Percentiles rank a stretch among this genome's conserved stretches.
These are phyloP conservation scores for Citrullus amarus DNA, from an alignment of 306 rosid species.

Conservation along the genomic window DNA sequence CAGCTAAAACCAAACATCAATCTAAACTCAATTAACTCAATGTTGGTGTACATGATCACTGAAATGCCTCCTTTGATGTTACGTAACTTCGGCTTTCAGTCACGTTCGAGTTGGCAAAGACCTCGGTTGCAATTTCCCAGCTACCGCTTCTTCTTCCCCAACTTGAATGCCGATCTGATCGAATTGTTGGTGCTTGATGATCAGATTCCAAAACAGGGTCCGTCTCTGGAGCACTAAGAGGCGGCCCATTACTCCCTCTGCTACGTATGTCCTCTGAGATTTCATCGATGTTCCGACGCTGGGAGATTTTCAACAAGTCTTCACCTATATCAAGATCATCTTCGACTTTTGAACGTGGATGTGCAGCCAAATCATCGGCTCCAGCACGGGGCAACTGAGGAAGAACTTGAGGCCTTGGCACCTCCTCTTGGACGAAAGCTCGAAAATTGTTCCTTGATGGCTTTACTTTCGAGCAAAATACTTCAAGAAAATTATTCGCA, in stretches of 20 bases:
- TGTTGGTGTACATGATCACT: conserved; percentile 20
- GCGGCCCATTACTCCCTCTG: conserved; percentile 60
- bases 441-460: conserved; percentile 77
- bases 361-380: conserved; percentile 44
- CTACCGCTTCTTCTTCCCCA: conserved; percentile 76
- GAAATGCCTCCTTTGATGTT: conserved; percentile 38
- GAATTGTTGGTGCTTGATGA: conserved; percentile 59
- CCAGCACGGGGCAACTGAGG: conserved; percentile 23
- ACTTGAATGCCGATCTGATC: conserved; percentile 62
- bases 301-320: conserved; percentile 86
- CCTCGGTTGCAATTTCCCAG: conserved; percentile 80
- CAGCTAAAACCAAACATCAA: background rate
- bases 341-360: conserved; percentile 81
- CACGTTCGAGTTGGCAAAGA: conserved; percentile 39
- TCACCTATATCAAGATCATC: conserved; percentile 83
- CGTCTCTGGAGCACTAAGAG: conserved; percentile 38
- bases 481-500: conserved; percentile 61
- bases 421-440: conserved; percentile 62
- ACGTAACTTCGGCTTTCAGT: conserved; percentile 63
- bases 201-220: conserved; percentile 62
- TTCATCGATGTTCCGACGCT: conserved; percentile 74
- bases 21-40: background rate
- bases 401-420: conserved; percentile 33
- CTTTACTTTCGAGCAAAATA: conserved; percentile 61
- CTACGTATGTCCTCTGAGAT: conserved; percentile 57